Evolutionary conservation across 2,329 filamentous ascomycete species (phyloP).

Genomic region (Colletotrichum paranaense): DNA sequence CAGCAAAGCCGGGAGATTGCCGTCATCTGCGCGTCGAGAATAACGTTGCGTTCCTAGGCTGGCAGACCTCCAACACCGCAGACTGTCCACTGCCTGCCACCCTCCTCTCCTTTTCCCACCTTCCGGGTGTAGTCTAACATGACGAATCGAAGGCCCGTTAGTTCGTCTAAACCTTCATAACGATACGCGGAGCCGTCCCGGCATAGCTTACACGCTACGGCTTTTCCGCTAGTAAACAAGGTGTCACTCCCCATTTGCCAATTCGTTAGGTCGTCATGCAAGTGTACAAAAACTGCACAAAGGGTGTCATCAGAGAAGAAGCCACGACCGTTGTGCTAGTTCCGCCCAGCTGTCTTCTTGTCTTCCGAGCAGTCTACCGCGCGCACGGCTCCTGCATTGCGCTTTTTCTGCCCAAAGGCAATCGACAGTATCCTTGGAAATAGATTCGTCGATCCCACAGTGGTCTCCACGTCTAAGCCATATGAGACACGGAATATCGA

Average conservation of each 20-base stretch:
- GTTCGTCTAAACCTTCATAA: constrained; percentile 13
- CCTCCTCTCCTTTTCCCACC: constrained; percentile 18
- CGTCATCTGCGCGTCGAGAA: neutral
- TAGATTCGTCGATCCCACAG: constrained; percentile 23
- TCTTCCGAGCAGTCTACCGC: neutral
- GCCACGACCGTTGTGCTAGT: constrained; percentile 1
- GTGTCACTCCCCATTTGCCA: constrained; percentile 1
- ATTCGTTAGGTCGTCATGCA: neutral
- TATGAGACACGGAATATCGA: constrained; percentile 21
- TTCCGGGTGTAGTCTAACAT: neutral
- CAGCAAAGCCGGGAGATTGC: constrained; percentile 3
- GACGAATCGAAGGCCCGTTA: neutral
- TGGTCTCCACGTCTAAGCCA: constrained; percentile 15
- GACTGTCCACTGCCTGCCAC: neutral
- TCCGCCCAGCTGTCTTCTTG: neutral
- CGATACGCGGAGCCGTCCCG: neutral
- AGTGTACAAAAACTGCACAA: neutral
- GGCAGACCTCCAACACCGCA: constrained; percentile 36
- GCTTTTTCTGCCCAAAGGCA: constrained; percentile 13
- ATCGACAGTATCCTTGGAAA: constrained; percentile 8
- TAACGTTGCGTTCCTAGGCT: neutral
- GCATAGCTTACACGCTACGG: neutral
- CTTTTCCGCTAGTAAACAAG: neutral
- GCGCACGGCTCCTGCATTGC: constrained; percentile 16
- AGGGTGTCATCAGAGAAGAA: constrained; percentile 3